Conservation (phyloP, 257 asterid genomes). For the Rubia yunnanensis region DNA sequence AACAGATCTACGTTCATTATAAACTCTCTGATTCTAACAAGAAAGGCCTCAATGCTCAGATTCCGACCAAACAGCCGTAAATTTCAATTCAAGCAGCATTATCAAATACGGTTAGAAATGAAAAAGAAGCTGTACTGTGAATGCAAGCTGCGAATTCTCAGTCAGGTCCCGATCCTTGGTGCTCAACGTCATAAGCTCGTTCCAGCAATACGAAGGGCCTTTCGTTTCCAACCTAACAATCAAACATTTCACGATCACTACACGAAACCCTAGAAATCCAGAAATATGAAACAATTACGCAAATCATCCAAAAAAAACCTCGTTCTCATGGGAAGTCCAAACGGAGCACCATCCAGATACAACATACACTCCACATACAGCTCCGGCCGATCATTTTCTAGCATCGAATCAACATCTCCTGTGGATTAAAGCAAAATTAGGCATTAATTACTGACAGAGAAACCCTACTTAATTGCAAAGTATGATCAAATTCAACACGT, state of each 20-base stretch:
- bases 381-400: slow-evolving; percentile 76
- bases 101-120: neutral
- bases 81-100: neutral
- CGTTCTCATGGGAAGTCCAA: slow-evolving; percentile 95
- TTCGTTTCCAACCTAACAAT: slow-evolving; percentile 65
- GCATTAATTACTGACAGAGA: neutral
- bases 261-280: slow-evolving; percentile 4
- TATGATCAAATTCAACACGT: neutral
- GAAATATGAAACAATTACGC: neutral
- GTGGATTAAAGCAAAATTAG: slow-evolving; percentile 11
- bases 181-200: slow-evolving; percentile 83
- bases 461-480: neutral
- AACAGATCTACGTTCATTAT: neutral
- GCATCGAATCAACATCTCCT: slow-evolving; percentile 47
- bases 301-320: slow-evolving; percentile 32
- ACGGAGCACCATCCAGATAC: slow-evolving; percentile 90
- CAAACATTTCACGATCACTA: slow-evolving; percentile 6
- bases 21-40: neutral
- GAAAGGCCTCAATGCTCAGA: neutral
- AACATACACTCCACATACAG: slow-evolving; percentile 72
- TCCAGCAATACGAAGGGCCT: slow-evolving; percentile 86
- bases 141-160: slow-evolving; percentile 75
- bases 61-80: neutral
- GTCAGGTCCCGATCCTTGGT: slow-evolving; percentile 92
- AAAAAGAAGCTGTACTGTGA: slow-evolving; percentile 38